Evolutionary conservation across 176 grass and related monocot species (phyloP), one percentile per base, ranked within the genome.

Genomic region (Lolium rigidum): DNA sequence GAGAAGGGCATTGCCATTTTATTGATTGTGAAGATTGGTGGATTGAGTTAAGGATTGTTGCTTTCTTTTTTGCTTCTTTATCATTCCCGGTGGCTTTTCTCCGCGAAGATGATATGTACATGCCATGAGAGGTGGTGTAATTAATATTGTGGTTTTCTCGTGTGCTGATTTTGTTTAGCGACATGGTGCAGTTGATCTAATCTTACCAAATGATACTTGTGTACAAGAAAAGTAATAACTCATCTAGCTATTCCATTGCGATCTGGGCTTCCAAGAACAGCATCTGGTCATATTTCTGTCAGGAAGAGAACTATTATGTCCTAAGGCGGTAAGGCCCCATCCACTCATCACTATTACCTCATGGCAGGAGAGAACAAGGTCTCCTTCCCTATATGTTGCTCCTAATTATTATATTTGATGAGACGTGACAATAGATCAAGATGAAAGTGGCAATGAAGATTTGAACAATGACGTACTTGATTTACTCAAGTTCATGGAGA

Each of bases 11-110:
- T 59, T 72, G n/a, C 0, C 62, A 70, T 68, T 80, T 58, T 44
- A 41, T 76, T 77, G 25, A 50, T 1, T 81, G 51, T 85, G 38
- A 76, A 88, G 70, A 65, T 77, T 81, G 62, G 15, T 28, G 63
- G 22, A 3, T 84, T 38, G 64, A 79, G 44, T 61, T 57, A 54
- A 84, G 60, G 81, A 91, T 82, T 82, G 39, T 43, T 41, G 44
- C 57, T 74, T 75, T 49, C 25, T 26, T 13, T 13, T 6, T 13
- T 6, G 25, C 25, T 39, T 77, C 37, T 26, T 44, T 31, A 39
- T 28, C 58, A 10, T 46, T 11, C 14, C 31, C 31, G 31, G 31
- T 70, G 44, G 14, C 14, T 13, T 60, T 47, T 26, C 39, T 63
- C 54, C 22, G 50, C 10, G 57, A 55, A 76, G 6, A 55, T 55